Percentiles rank a stretch among this genome's conserved stretches.
phyloP scores from a whole-genome alignment of 768 basidiomycete species.

The Pleurotus djamor region DNA sequence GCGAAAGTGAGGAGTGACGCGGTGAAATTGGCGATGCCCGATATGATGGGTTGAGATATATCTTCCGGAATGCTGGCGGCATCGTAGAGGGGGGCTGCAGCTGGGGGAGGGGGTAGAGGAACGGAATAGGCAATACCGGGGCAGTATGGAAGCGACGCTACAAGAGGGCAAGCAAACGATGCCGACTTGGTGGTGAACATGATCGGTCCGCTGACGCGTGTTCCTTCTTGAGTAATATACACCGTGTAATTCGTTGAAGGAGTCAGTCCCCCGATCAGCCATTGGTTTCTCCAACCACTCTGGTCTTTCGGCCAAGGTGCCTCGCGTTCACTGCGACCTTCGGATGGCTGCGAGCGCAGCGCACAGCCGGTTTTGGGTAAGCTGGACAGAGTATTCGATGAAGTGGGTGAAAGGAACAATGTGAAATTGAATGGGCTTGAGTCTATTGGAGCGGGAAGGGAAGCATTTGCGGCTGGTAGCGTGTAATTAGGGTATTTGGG shows the following conservation, averaged over 20 bases:
- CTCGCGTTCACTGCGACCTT: slow-evolving; percentile 38
- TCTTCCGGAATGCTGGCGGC: slow-evolving; percentile 45
- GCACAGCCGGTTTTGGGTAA: slow-evolving; percentile 61
- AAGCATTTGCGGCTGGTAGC: slow-evolving; percentile 55
- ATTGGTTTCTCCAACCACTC: slow-evolving; percentile 68
- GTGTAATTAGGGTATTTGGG: slow-evolving; percentile 72
- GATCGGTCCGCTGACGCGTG: slow-evolving; percentile 64
- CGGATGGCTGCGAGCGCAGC: slow-evolving; percentile 35
- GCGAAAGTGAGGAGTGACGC: slow-evolving; percentile 67
- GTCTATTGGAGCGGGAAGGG: slow-evolving; percentile 35
- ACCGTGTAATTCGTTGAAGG: slow-evolving; percentile 78
- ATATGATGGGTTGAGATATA: slow-evolving; percentile 50
- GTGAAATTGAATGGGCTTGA: slow-evolving; percentile 46
- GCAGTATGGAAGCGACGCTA: slow-evolving; percentile 73
- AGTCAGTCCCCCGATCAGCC: slow-evolving; percentile 55
- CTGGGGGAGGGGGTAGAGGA: slow-evolving; percentile 55
- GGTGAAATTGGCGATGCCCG: slow-evolving; percentile 73
- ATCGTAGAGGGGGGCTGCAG: slow-evolving; percentile 41
- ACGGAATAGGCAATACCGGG: slow-evolving; percentile 68
- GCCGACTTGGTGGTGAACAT: slow-evolving; percentile 82
- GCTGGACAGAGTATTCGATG: slow-evolving; percentile 30
- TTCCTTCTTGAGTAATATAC: slow-evolving; percentile 55
- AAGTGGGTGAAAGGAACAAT: slow-evolving; percentile 53
- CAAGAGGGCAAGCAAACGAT: slow-evolving; percentile 66
- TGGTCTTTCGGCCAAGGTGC: slow-evolving; percentile 56